Conservation (phyloP, 1,139 yeast species). For the Yamadazyma kanchanaburiensis region DNA sequence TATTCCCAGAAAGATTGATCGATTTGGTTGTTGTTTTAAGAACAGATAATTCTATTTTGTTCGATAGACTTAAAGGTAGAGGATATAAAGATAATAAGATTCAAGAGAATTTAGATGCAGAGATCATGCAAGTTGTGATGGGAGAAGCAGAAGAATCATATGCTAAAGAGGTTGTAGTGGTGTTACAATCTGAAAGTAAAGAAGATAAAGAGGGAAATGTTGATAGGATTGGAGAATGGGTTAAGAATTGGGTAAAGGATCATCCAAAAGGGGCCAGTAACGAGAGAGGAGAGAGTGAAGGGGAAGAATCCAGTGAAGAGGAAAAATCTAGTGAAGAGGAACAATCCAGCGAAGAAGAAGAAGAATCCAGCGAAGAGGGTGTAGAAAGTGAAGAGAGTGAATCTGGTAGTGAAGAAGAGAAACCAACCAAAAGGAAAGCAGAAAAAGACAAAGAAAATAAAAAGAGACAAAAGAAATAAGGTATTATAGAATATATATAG, state of each 20-base stretch:
- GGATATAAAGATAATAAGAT: constrained; percentile 78
- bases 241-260: constrained; percentile 60
- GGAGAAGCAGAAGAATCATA: constrained; percentile 86
- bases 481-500: too few species aligned
- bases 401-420: not conserved
- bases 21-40: constrained; percentile 89
- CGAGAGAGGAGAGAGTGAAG: constrained; percentile 7
- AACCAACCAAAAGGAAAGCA: too few species aligned
- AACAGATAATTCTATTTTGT: constrained; percentile 68
- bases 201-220: constrained; percentile 82
- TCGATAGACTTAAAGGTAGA: constrained; percentile 70
- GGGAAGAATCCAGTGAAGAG: constrained; percentile 5
- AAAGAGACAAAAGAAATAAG: too few species aligned
- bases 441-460: too few species aligned
- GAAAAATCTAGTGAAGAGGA: constrained; percentile 3
- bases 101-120: constrained; percentile 92
- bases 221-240: constrained; percentile 73
- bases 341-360: constrained; percentile 4
- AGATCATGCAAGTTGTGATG: constrained; percentile 88
- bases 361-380: constrained; percentile 2
- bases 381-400: not conserved
- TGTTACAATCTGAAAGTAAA: constrained; percentile 63
- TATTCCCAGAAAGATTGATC: constrained; percentile 88
- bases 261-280: constrained; percentile 39
- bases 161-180: constrained; percentile 77